Evolutionary conservation across 768 basidiomycete genomes (phyloP).

Genomic region (Paxillus ammoniavirescens): DNA sequence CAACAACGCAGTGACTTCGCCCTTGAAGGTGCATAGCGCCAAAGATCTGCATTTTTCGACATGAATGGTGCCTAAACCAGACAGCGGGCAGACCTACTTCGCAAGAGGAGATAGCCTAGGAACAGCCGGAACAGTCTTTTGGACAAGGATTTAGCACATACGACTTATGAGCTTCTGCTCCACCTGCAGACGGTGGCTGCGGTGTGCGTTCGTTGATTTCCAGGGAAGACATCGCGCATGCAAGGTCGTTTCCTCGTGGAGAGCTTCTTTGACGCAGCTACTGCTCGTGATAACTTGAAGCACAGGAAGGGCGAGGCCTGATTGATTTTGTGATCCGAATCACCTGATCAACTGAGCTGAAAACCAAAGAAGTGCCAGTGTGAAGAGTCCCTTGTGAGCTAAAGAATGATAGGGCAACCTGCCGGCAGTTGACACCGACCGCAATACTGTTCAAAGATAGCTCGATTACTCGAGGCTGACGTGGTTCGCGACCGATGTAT

Average conservation of each 20-base stretch:
- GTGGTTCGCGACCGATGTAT: too few species aligned
- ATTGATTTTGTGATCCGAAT: too few species aligned
- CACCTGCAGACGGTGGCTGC: background rate
- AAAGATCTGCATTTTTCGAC: background rate
- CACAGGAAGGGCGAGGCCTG: background rate
- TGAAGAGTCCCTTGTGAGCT: too few species aligned
- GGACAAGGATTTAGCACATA: background rate
- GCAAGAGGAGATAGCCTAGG: background rate
- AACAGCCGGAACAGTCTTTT: background rate
- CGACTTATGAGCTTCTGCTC: background rate
- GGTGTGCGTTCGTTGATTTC: background rate
- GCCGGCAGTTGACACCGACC: too few species aligned
- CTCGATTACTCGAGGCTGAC: too few species aligned
- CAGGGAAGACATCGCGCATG: background rate
- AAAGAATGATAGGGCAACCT: too few species aligned
- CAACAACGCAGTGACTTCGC: background rate
- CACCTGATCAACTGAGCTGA: too few species aligned
- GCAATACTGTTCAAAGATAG: too few species aligned
- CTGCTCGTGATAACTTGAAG: background rate
- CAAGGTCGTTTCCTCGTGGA: background rate
- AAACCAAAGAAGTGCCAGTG: too few species aligned
- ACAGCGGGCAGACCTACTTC: background rate
- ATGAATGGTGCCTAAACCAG: background rate
- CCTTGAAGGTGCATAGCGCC: background rate
- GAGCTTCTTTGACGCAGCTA: background rate